Conservation (phyloP, 2,329 filamentous ascomycete genomes). For the Diaporthe aspalathi region DNA sequence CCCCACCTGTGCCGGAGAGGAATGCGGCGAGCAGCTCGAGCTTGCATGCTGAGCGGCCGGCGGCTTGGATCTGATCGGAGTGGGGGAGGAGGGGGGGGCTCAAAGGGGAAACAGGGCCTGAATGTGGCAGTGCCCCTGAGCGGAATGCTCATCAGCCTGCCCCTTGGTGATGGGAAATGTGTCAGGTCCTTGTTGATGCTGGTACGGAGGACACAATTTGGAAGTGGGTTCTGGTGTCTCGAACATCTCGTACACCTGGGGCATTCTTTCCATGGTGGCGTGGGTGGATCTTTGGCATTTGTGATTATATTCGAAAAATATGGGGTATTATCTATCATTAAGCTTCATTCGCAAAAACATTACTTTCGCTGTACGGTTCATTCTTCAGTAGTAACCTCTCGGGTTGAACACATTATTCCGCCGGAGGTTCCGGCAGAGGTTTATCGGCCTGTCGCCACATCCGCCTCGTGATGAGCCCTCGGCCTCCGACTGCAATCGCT, state of each 20-base stretch:
- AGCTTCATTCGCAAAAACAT: neutral
- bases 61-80: neutral
- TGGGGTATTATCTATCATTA: slow-evolving; percentile 8
- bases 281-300: neutral
- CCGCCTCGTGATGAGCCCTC: neutral
- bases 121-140: too few species aligned
- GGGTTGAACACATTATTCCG: neutral
- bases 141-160: neutral
- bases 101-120: neutral
- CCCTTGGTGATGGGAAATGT: neutral
- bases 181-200: neutral
- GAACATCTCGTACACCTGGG: neutral
- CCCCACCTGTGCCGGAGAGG: neutral
- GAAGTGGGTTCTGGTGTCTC: too few species aligned
- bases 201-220: too few species aligned
- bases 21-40: slow-evolving; percentile 5
- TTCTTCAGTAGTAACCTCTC: neutral
- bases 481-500: neutral
- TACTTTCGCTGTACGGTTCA: neutral
- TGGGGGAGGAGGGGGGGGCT: too few species aligned
- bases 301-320: neutral
- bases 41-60: neutral
- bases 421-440: neutral
- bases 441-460: neutral
- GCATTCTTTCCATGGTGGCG: neutral